A percentile compares a stretch with the other conserved stretches of the same genome.
phyloP scores from a whole-genome alignment of 1,284 basidiomycete species.

The Naganishia sp. region DNA sequence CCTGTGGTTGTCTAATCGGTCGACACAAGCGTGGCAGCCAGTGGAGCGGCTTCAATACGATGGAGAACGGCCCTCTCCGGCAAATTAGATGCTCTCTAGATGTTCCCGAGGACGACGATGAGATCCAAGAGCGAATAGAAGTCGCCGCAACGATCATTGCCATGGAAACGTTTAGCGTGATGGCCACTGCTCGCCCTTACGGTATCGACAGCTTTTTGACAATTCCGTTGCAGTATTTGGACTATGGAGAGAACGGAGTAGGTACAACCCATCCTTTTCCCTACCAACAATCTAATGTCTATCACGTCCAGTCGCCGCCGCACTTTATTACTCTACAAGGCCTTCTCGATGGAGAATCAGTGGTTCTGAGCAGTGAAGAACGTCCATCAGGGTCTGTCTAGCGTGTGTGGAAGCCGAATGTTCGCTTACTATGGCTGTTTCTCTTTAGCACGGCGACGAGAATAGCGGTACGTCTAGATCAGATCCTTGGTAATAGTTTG shows the following conservation, averaged over 20 bases:
- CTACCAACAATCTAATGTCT: background rate
- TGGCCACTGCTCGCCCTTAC: background rate
- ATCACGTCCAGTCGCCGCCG: background rate
- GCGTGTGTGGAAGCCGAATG: background rate
- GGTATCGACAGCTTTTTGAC: slow-evolving; percentile 3
- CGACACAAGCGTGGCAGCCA: slow-evolving; percentile 12
- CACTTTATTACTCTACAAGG: slow-evolving; percentile 9
- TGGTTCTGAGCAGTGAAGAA: background rate
- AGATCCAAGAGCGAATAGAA: slow-evolving; percentile 7
- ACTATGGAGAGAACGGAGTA: background rate
- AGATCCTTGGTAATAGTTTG: too few species aligned
- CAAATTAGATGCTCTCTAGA: slow-evolving; percentile 11
- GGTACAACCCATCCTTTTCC: background rate
- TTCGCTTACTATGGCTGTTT: background rate
- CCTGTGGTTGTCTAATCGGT: slow-evolving; percentile 1
- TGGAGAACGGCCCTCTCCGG: background rate
- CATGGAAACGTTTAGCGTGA: slow-evolving; percentile 8
- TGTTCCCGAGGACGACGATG: slow-evolving; percentile 9
- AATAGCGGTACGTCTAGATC: slow-evolving; percentile 16
- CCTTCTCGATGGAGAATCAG: slow-evolving; percentile 11
- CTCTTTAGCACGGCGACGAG: slow-evolving; percentile 9
- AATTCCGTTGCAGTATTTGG: slow-evolving; percentile 5
- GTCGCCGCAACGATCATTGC: background rate
- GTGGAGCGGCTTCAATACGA: background rate
- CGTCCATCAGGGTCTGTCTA: slow-evolving; percentile 12